These are phyloP conservation scores for Erythrobasidium hasegawianum DNA, from an alignment of 1,284 basidiomycete species.

Conservation along the genomic window DNA sequence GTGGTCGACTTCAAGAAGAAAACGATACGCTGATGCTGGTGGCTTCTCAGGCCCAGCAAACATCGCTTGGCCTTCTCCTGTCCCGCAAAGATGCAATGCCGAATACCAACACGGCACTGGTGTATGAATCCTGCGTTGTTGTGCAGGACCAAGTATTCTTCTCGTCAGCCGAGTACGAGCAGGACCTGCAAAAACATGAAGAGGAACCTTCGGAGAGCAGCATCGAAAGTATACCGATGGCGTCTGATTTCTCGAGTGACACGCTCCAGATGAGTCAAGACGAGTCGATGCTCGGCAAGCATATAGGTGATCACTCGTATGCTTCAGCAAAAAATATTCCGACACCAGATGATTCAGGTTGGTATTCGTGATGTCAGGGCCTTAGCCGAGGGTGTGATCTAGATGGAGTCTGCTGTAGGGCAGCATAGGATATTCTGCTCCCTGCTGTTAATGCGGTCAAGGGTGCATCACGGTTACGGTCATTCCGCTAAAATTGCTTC, in stretches of 20 bases:
- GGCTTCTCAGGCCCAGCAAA: constrained; percentile 5
- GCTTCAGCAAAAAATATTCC: background rate
- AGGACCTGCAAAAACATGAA: background rate
- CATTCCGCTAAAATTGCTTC: too few species aligned
- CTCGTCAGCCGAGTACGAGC: background rate
- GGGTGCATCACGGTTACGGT: too few species aligned
- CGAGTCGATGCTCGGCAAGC: background rate
- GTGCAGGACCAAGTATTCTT: background rate
- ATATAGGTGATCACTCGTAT: too few species aligned
- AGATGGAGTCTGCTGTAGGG: too few species aligned
- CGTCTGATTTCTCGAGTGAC: constrained; percentile 3
- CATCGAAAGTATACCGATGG: background rate
- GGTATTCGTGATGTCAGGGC: background rate
- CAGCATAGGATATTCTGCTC: too few species aligned
- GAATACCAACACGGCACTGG: background rate
- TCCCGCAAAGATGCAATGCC: background rate
- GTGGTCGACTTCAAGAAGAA: background rate
- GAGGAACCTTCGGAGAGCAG: background rate
- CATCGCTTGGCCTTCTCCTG: background rate
- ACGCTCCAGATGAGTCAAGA: background rate
- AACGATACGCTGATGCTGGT: background rate
- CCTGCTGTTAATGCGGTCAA: too few species aligned
- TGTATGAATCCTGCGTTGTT: background rate
- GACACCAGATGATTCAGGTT: constrained; percentile 4
- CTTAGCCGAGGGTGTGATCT: too few species aligned